Percentiles rank a stretch among this genome's conserved stretches.
These are phyloP conservation scores for Thielaviopsis euricoi DNA, from an alignment of 2,329 filamentous ascomycete genomes.

Conservation along the genomic window DNA sequence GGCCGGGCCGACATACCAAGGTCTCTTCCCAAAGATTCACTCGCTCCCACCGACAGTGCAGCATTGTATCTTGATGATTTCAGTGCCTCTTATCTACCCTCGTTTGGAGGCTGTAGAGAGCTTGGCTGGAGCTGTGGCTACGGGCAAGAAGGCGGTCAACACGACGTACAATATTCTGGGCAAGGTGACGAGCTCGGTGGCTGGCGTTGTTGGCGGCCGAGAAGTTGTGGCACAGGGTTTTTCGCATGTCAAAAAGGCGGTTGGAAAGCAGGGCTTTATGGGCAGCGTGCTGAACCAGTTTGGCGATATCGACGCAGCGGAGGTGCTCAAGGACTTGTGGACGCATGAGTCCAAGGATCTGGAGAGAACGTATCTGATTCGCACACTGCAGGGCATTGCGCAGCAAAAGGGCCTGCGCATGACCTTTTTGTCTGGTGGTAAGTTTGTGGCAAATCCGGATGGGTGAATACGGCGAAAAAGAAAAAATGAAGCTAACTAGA, in stretches of 20 bases:
- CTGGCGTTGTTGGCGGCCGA: slow-evolving; percentile 88
- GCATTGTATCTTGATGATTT: slow-evolving; percentile 92
- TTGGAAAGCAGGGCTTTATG: slow-evolving; percentile 92
- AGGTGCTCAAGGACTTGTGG: slow-evolving; percentile 93
- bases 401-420: slow-evolving; percentile 92
- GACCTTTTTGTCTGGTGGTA: slow-evolving; percentile 86
- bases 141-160: slow-evolving; percentile 91
- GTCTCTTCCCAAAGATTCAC: slow-evolving; percentile 88
- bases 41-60: slow-evolving; percentile 83
- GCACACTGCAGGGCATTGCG: slow-evolving; percentile 85
- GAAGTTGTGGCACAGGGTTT: slow-evolving; percentile 86
- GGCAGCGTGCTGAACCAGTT: slow-evolving; percentile 90
- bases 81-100: slow-evolving; percentile 81
- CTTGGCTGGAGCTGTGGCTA: slow-evolving; percentile 77
- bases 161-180: slow-evolving; percentile 92
- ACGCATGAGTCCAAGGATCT: slow-evolving; percentile 96
- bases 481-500: slow-evolving; percentile 13
- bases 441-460: slow-evolving; percentile 15
- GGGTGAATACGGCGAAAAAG: no score
- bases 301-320: slow-evolving; percentile 84
- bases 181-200: slow-evolving; percentile 87
- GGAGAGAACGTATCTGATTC: slow-evolving; percentile 88
- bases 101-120: slow-evolving; percentile 83
- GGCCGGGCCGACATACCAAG: slow-evolving; percentile 92
- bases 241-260: slow-evolving; percentile 85